A percentile compares a stretch with the other conserved stretches of the same genome.
Conservation (phyloP, 345 rosid species). For the Iberis pinnata region DNA sequence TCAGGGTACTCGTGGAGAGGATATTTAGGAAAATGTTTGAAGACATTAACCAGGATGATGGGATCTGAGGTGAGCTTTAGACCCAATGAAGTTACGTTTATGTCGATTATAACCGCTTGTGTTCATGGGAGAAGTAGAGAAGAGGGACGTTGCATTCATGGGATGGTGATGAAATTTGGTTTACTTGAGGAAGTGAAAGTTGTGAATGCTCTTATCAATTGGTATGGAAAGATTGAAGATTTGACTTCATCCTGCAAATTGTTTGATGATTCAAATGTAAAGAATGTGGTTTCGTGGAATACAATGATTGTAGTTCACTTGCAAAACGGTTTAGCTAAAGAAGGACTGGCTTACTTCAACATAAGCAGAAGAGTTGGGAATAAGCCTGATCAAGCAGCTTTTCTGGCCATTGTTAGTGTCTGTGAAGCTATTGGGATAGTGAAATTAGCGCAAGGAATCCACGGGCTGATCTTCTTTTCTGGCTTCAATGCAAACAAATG, state of each 20-base stretch:
- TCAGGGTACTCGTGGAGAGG: constrained; percentile 43
- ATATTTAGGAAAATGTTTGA: constrained; percentile 31
- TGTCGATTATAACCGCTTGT: constrained; percentile 55
- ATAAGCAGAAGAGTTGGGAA: constrained; percentile 41
- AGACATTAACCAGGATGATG: constrained; percentile 37
- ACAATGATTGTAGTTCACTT: constrained; percentile 42
- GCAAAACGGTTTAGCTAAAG: constrained; percentile 32
- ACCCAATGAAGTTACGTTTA: constrained; percentile 45
- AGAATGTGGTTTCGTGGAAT: constrained; percentile 60
- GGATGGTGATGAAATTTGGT: constrained; percentile 44
- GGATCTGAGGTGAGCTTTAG: constrained; percentile 33
- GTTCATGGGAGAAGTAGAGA: constrained; percentile 28
- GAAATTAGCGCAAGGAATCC: constrained; percentile 46
- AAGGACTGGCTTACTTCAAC: constrained; percentile 38
- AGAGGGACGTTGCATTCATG: constrained; percentile 50
- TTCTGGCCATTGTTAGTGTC: constrained; percentile 42
- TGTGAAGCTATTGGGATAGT: constrained; percentile 45
- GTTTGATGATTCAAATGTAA: constrained; percentile 38
- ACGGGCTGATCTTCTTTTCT: constrained; percentile 31
- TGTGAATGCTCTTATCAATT: constrained; percentile 45
- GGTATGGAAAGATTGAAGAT: constrained; percentile 49
- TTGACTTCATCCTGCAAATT: constrained; percentile 36
- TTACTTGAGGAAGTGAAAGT: constrained; percentile 44
- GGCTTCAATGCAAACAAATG: constrained; percentile 31
- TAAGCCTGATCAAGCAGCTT: constrained; percentile 48